Evolutionary conservation across 2,329 filamentous ascomycete species (phyloP).

Genomic region (Pseudogymnoascus destructans): DNA sequence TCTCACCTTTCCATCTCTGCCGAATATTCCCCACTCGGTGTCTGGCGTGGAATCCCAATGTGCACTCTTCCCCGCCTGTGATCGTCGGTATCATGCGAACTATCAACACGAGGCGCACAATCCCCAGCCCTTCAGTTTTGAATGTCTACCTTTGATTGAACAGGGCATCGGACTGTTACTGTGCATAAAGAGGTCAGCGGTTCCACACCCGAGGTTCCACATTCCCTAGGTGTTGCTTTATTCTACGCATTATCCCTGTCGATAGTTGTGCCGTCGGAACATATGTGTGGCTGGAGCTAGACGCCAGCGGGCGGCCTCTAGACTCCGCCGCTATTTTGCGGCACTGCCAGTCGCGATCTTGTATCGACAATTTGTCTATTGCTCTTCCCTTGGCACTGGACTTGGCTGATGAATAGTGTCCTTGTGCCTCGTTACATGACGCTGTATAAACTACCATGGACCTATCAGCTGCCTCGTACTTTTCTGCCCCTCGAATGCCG

Average conservation of each 20-base stretch:
- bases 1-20: background rate
- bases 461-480: background rate
- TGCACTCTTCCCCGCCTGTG: background rate
- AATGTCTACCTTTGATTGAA: background rate
- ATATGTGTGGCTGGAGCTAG: background rate
- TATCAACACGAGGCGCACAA: background rate
- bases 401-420: conserved; percentile 1
- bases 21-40: background rate
- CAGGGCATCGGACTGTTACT: background rate
- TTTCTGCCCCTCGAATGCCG: background rate
- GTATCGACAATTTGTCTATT: background rate
- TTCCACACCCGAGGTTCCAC: background rate
- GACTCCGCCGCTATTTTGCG: background rate
- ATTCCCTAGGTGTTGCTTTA: background rate
- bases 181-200: background rate
- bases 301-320: background rate
- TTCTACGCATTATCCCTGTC: background rate
- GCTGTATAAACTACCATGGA: background rate
- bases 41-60: background rate
- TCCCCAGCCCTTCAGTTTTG: background rate
- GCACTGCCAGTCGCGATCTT: background rate
- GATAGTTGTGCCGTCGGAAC: background rate
- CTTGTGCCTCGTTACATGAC: conserved; percentile 2
- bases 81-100: conserved; percentile 3
- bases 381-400: background rate